Base-by-base conservation (phyloP, 768 basidiomycete genomes). In the Trametes meyenii region DNA sequence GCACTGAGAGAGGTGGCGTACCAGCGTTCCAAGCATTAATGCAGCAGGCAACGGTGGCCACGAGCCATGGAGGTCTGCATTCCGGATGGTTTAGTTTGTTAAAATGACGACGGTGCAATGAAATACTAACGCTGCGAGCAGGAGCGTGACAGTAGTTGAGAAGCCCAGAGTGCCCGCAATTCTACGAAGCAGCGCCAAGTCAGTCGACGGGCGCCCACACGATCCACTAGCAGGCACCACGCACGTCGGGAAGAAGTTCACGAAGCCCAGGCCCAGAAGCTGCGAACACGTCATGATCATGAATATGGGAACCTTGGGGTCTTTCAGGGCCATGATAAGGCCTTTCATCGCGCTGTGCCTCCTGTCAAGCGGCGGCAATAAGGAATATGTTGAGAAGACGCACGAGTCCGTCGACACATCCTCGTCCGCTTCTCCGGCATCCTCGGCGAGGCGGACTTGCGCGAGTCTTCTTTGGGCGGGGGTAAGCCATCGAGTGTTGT, bases 371-470 rank as follows among this genome's bases (percentile, higher is more conserved):
- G 5, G n/a, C 5, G 16, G 10, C 23, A 38, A 7, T 1, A 21
- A 29, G 46, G 39, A 26, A 16, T 1, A 7, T 17, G 7, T n/a
- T 19, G 14, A n/a, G 21, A 33, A 17, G 24, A 75, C 84, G 40
- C 68, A 87, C 87, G 86, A 83, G 55, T 84, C 85, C 33, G 78
- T 73, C 0, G 69, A 69, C n/a, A 79, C 80, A 64, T 89, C 87
- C 65, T 80, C 72, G 64, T 88, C 87, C 0, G 86, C 86, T 73
- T 87, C 86, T 1, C 86, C 85, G 10, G 82, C 84, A 67, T 88
- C 86, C 66, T 88, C 87, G 0, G 86, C 83, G 16, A 88, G 80
- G 14, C 87, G 83, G 16, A 80, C 81, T 70, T 86, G 86, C 3
- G 87, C 87, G n/a, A 89, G 76, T 29, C 78, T 80, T 19, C 78